Evolutionary conservation across 2,329 filamentous ascomycete genomes (phyloP).

Genomic region (Neoarthrinium moseri): DNA sequence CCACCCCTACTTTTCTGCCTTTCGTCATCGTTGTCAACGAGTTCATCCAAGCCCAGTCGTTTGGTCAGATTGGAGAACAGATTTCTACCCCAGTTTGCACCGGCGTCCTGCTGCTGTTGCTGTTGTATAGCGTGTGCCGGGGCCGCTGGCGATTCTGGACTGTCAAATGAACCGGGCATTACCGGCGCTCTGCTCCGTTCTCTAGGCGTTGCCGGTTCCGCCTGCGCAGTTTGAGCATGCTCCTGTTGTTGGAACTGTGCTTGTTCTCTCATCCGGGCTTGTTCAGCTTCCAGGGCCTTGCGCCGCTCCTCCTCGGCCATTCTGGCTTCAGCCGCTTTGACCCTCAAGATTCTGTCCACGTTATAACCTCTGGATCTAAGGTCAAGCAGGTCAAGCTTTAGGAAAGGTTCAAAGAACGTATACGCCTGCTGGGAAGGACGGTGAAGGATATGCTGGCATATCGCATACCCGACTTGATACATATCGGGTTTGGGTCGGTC

Average conservation of each 20-base stretch:
- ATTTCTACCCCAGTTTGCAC: constrained; percentile 28
- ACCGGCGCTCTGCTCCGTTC: constrained; percentile 41
- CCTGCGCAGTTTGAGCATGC: constrained; percentile 26
- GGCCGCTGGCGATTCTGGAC: constrained; percentile 22
- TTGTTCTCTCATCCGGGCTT: constrained; percentile 60
- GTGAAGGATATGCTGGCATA: constrained; percentile 77
- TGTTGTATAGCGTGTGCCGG: constrained; percentile 7
- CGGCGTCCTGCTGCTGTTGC: constrained; percentile 23
- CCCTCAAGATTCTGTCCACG: constrained; percentile 87
- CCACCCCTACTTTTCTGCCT: constrained; percentile 40
- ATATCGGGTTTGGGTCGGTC: constrained; percentile 66
- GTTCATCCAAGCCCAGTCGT: constrained; percentile 64
- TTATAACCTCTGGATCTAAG: constrained; percentile 90
- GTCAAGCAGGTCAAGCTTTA: constrained; percentile 80
- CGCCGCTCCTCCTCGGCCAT: constrained; percentile 82
- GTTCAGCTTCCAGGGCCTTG: constrained; percentile 71
- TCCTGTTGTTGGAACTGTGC: constrained; percentile 48
- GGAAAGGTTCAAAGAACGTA: constrained; percentile 85
- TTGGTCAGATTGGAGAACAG: constrained; percentile 69
- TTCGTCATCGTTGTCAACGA: constrained; percentile 40
- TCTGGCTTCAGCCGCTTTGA: constrained; percentile 82
- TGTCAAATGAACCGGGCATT: constrained; percentile 73
- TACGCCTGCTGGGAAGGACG: constrained; percentile 86
- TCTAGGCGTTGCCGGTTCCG: constrained; percentile 33
- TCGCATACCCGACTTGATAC: constrained; percentile 87